Evolutionary conservation across 2,329 filamentous ascomycete species (phyloP), one percentile per base, ranked within the genome.

Genomic region (Talaromyces amestolkiae): DNA sequence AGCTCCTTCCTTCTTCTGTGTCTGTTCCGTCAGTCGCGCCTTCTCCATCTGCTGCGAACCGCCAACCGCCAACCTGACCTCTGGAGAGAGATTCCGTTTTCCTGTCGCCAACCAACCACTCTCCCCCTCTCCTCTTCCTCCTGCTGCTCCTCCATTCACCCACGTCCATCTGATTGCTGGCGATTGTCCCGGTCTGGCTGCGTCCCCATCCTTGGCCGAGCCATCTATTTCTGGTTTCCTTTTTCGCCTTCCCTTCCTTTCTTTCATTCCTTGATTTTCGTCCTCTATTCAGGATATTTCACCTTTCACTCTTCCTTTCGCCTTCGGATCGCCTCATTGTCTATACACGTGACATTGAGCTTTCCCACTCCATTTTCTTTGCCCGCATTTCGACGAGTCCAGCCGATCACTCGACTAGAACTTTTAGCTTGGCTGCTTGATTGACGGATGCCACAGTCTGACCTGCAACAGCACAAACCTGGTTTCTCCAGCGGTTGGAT

Each of bases 321-420:
- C 49, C 49, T 22, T 39, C 49, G 39, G 59, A 27, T 62, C 24
- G 59, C 43, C 59, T 62, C 59, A 53, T 51, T 62, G 59, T 62
- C 59, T 35, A 51, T 62, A 62, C 49, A 62, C 43, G 43, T 51
- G 49, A 59, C 56, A 59, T 45, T 59, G 56, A 59, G 56, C 56
- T 33, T 59, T 59, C 56, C 39, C 27, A 5, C 6, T 31, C 27
- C 27, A 31, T 31, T 43, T 10, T 17, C 31, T 56, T 37, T 8
- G 13, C 17, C 33, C 22, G n/a, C 24, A n/a, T 17, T 51, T 24
- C 47, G 22, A 51, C 27, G 49, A 47, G 2, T 27, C 49, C 10
- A 53, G 49, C 27, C 49, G 27, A 31, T 33, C 17, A n/a, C 49
- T 31, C 17, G 27, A n/a, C 49, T 53, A 53, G n/a, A 31, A 19